Evolutionary conservation across 2,329 filamentous ascomycete species (phyloP), one percentile per base, ranked within the genome.

Genomic region (Dothideomycetidae sp.): DNA sequence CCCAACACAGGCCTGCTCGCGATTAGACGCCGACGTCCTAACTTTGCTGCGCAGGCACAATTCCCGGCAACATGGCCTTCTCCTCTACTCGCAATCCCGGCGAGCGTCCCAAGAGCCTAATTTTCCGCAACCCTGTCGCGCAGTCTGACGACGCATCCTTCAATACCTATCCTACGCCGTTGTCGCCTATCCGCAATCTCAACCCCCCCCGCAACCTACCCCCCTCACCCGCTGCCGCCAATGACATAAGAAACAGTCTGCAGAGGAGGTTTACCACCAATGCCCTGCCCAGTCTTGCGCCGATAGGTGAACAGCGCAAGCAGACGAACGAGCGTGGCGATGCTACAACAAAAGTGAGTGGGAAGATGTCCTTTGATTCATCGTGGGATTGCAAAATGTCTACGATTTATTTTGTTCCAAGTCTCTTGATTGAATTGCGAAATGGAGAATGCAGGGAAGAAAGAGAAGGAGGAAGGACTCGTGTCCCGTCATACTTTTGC

Each of bases 191-290:
- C 17, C 41, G 54, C 13, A 55, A 53, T 39, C 50, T 50, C 34
- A 55, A 55, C 40, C 47, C 49, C 33, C 7, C 21, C 7, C 7
- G 21, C 7, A 52, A 53, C 46, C 44, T 38, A 57, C 67, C 64
- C 46, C 44, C 63, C 33, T 71, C 71, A 47, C 67, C 70, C 46
- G 61, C 66, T 40, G 58, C 66, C 44, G 57, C 70, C 46, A 70
- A 74, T 58, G 83, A 93, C 54, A 71, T 72, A 47, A 77, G 86
- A 59, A 73, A 75, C 45, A 77, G 76, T 50, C 68, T 96, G 56
- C 83, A 86, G 60, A 78, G 88, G 53, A 80, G 88, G 55, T 96
- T 96, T 63, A 96, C 88, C 46, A 90, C 86, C 41, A 92, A 67
- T 51, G 93, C 63, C 77, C 82, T 62, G 70, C 83, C 61, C 71